A percentile compares a stretch with the other conserved stretches of the same genome.
Evolutionary conservation across 2,329 filamentous ascomycete species (phyloP).

Genomic region (Colletotrichum sojae): DNA sequence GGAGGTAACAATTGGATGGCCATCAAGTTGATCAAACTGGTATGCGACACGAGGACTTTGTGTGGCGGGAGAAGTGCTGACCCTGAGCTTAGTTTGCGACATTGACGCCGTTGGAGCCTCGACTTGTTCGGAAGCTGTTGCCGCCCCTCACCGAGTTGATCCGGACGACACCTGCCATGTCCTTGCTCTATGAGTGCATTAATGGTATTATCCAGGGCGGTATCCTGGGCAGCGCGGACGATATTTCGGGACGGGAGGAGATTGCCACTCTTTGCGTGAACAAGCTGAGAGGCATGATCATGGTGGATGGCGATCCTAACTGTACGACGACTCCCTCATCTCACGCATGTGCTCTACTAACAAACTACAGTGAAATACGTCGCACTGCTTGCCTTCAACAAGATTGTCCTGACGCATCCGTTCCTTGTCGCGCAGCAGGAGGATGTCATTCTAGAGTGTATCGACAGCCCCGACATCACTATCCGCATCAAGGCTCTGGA

Average conservation of each 20-base stretch:
- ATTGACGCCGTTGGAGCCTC: conserved; percentile 90
- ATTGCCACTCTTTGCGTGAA: conserved; percentile 93
- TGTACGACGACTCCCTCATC: conserved; percentile 71
- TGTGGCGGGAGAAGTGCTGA: conserved; percentile 13
- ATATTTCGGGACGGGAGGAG: conserved; percentile 86
- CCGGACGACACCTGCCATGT: conserved; percentile 96
- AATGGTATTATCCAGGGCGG: conserved; percentile 98
- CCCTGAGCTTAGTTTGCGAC: conserved; percentile 81
- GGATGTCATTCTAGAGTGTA: conserved; percentile 95
- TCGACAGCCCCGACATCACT: conserved; percentile 95
- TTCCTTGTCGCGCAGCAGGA: conserved; percentile 92
- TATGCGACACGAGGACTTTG: conserved; percentile 56
- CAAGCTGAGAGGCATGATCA: conserved; percentile 94
- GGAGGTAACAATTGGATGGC: conserved; percentile 99
- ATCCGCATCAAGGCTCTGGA: conserved; percentile 95
- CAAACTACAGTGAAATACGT: conserved; percentile 88
- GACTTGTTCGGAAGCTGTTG: conserved; percentile 90
- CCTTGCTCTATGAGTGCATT: conserved; percentile 97
- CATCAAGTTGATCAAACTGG: conserved; percentile 98
- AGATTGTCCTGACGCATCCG: conserved; percentile 91
- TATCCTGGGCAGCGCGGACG: conserved; percentile 87
- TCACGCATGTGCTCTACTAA: conserved; percentile 19
- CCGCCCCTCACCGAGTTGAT: conserved; percentile 94
- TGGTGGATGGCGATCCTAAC: conserved; percentile 94
- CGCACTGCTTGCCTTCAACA: conserved; percentile 93